phyloP scores from a whole-genome alignment of 1,139 yeast genomes.

The Candida glucosophila region DNA sequence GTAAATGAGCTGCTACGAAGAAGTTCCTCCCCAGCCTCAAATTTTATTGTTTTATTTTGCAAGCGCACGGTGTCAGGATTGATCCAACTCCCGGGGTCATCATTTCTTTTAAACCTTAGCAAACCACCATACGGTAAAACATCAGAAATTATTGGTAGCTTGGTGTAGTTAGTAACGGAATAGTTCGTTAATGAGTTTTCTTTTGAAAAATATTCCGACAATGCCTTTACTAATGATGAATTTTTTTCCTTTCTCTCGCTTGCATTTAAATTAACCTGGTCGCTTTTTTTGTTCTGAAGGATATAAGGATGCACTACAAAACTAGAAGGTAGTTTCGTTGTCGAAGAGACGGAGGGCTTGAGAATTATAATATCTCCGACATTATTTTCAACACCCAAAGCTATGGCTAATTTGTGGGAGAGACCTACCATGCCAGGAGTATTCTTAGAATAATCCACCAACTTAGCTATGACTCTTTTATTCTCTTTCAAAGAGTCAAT shows the following conservation, averaged over 20 bases:
- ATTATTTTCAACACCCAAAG: conserved; percentile 43
- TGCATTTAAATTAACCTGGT: conserved; percentile 19
- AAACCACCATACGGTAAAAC: conserved; percentile 57
- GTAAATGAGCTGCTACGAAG: conserved; percentile 44
- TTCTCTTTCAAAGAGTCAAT: conserved; percentile 24
- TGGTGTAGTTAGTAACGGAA: conserved; percentile 26
- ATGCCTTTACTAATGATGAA: conserved; percentile 9
- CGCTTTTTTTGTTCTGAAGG: conserved; percentile 29
- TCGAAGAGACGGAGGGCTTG: conserved; percentile 38
- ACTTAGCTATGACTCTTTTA: conserved; percentile 44
- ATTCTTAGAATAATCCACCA: conserved; percentile 29
- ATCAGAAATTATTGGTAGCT: conserved; percentile 40
- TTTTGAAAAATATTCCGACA: conserved; percentile 13
- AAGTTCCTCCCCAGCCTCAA: conserved; percentile 46
- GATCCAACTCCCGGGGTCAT: conserved; percentile 39
- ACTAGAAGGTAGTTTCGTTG: conserved; percentile 31
- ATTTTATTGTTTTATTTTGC: conserved; percentile 12
- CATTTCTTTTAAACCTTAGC: conserved; percentile 41
- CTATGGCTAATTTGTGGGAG: conserved; percentile 47
- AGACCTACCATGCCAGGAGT: conserved; percentile 46
- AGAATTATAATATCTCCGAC: conserved; percentile 51
- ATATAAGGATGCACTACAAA: conserved; percentile 49
- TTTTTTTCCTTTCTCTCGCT: conserved; percentile 21
- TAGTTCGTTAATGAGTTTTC: conserved; percentile 3
- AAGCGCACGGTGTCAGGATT: conserved; percentile 21